Percentiles rank a stretch among this genome's conserved stretches.
Conservation (phyloP, 352 stramenopile genomes). For the Globisporangium takayamanum region DNA sequence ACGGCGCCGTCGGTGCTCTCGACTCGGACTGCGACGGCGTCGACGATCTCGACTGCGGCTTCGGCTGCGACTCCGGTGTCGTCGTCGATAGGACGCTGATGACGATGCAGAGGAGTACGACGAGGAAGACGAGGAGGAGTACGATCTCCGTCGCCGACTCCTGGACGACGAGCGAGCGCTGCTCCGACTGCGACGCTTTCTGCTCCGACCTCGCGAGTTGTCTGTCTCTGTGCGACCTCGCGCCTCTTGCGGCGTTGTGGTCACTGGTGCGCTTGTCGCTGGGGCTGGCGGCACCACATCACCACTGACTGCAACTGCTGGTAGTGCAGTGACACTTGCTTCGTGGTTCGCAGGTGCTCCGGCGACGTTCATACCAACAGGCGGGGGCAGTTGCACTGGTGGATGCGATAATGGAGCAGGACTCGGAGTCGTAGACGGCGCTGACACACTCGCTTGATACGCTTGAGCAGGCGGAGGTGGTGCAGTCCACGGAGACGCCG, state of each 20-base stretch:
- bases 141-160: conserved; percentile 1
- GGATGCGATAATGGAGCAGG: too few relatives aligned
- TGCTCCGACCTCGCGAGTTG: background rate
- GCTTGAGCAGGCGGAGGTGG: background rate
- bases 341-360: too few relatives aligned
- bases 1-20: conserved; percentile 4
- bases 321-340: too few relatives aligned
- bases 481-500: background rate
- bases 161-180: background rate
- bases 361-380: too few relatives aligned
- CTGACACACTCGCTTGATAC: background rate
- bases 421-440: too few relatives aligned
- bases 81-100: background rate
- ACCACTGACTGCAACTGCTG: too few relatives aligned
- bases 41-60: conserved; percentile 18
- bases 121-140: background rate
- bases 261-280: too few relatives aligned
- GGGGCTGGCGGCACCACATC: too few relatives aligned
- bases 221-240: background rate
- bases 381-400: too few relatives aligned
- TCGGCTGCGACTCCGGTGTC: conserved; percentile 13
- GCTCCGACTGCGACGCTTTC: background rate
- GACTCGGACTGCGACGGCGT: conserved; percentile 9
- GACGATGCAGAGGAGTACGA: conserved; percentile 1
- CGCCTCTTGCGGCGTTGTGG: too few relatives aligned